Base-by-base conservation (phyloP, 768 basidiomycete species). In the Steccherinum ochraceum region DNA sequence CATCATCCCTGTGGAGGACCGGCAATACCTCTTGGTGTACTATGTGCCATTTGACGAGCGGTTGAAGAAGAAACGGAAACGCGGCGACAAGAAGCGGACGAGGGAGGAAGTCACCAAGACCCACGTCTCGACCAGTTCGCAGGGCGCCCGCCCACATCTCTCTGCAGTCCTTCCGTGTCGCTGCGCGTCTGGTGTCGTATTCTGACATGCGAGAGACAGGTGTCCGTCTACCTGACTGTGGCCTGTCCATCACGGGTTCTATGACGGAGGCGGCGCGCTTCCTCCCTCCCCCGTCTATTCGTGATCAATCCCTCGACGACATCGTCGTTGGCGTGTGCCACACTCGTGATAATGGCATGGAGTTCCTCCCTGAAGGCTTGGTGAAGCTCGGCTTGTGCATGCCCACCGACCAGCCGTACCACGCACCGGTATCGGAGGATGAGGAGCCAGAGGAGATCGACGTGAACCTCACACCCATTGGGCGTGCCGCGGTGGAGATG, bases 321-420 rank as follows among this genome's bases (percentile, higher is more conserved):
- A 75, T 73, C 23, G 63, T 84, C 50, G 74, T 89, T 41, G 85
- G 83, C 11, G 66, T 78, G 1, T 89, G 84, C 56, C 66, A 74
- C 46, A 76, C 80, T 21, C 78, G 83, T 19, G 77, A 83, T 24
- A 65, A 70, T 0, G 89, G 89, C 3, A 78, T 94, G 46, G 82
- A 89, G 64, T 90, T 94, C 54, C 65, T 83, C n/a, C 78, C 85
- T 0, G 84, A 94, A 45, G 91, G 89, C 0, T 73, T 93, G 49
- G 75, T 81, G 56, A 79, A 82, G 63, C 73, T 94, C 50, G 89
- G 89, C 0, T 68, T 93, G 54, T 83, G 84, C 58, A 59, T 56
- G 18, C 56, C 60, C 4, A 27, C 46, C 23, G 52, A 55, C 40
- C 51, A 54, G 27, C 21, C 39, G 20, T 46, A 44, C 46, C 59